phyloP scores from a whole-genome alignment of 495 filamentous ascomycete genomes.

The Penicillium steckii region DNA sequence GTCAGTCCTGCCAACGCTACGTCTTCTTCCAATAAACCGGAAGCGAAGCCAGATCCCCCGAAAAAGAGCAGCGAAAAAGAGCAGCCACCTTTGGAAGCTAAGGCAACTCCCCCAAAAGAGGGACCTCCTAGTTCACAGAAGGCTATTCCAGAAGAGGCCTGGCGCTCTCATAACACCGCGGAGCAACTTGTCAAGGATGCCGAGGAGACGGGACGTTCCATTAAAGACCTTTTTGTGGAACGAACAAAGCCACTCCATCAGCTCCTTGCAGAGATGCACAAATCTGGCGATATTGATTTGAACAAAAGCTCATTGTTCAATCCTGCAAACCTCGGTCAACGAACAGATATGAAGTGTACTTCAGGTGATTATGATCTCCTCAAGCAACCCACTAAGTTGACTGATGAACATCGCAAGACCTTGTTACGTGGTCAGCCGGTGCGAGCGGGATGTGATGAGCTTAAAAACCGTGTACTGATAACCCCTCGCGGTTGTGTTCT shows the following conservation, averaged over 20 bases:
- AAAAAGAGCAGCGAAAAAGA: constrained; percentile 42
- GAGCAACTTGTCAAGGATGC: constrained; percentile 40
- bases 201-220: constrained; percentile 30
- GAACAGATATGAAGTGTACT: constrained; percentile 50
- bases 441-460: constrained; percentile 29
- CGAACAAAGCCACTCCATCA: constrained; percentile 40
- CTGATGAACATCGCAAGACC: constrained; percentile 42
- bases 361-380: constrained; percentile 42
- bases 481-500: constrained; percentile 79
- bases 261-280: constrained; percentile 51
- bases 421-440: constrained; percentile 42
- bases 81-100: constrained; percentile 29
- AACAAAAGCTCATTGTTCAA: constrained; percentile 55
- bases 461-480: constrained; percentile 57
- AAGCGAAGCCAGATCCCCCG: constrained; percentile 21
- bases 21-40: constrained; percentile 28
- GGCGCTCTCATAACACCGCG: constrained; percentile 45
- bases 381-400: constrained; percentile 38
- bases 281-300: constrained; percentile 45
- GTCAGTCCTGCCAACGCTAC: constrained; percentile 33
- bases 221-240: constrained; percentile 43
- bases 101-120: constrained; percentile 31
- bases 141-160: constrained; percentile 24
- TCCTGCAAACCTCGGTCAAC: constrained; percentile 48
- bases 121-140: constrained; percentile 27